Evolutionary conservation across 202 grass and related monocot genomes (phyloP), one percentile per base, ranked within the genome.

Genomic region (Miscanthus sacchariflorus): DNA sequence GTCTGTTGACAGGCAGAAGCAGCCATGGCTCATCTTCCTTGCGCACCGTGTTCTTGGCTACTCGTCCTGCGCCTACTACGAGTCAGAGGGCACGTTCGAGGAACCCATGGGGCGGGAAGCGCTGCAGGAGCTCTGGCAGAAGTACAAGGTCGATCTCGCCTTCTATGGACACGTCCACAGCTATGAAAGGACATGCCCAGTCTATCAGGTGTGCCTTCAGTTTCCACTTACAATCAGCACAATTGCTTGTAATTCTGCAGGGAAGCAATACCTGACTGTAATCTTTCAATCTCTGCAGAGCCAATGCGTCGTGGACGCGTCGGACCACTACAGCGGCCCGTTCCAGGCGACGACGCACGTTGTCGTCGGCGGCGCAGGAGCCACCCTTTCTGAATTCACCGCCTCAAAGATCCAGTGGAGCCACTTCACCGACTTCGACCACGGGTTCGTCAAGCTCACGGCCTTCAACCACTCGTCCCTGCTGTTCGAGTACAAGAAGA

Each of bases 401-500:
- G 58, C 48, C 49, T 77, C 74, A 4, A 77, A 77, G 63, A 59
- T 66, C 35, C 48, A 81, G 19, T 98, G 95, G 96, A 98, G 96
- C 42, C 50, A 85, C 68, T 91, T 70, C 39, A 87, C 85, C 70
- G 96, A 96, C 87, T 87, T 82, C 4, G 92, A 94, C 76, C 87
- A 83, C 0, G 96, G 96, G 2, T 96, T 98, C 70, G 90, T 90
- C 68, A 98, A 98, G 82, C 87, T 98, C 46, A 93, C 93, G 3
- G 92, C 96, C 19, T 87, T 98, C 89, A 96, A 98, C 86, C 90
- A 98, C 6, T 88, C 90, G 0, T 85, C 86, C 0, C 82, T 98
- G 44, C 66, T 93, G 77, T 89, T 96, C 9, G 96, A 98, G 91
- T 94, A 98, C 83, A 98, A 96, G 89, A 98, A 86, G 88, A 98